Evolutionary conservation across 345 rosid species (phyloP), one percentile per base, ranked within the genome.

Genomic region (Cardamine chenopodiifolia): DNA sequence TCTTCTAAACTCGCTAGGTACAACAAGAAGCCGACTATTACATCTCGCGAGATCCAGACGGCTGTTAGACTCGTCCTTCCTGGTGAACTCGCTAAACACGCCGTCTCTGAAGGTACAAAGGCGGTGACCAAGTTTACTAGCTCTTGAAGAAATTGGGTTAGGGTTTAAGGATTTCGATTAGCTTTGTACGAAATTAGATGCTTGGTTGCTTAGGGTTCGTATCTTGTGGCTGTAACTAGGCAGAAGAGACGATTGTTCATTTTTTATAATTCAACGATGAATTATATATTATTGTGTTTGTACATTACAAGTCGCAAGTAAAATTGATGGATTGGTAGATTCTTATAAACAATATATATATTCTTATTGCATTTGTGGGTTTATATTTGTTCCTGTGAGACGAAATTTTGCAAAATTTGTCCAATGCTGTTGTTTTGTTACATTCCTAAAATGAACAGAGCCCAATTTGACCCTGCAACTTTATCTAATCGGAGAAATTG

Each of bases 61-160:
- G 93, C 90, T 0, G 93, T 88, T 7, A 79, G 90, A 23, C 85
- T 88, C 4, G 93, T 88, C 0, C 82, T 88, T 4, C 93, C 90
- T 2, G 93, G 89, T 17, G 93, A 88, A 67, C 80, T 88, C 2
- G 93, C 93, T 1, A 88, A 88, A 66, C 93, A 88, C 53, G 90
- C 93, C 8, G 90, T 88, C 9, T 88, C 90, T 4, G 93, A 88
- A 74, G 92, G 92, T 1, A 88, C 92, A 3, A 88, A 88, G 87
- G 92, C 92, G 1, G 92, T 88, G 44, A 85, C 88, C 19, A 86
- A 88, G 78, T 88, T 88, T 31, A 88, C 93, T 0, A 86, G 90
- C 55, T 76, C 89, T 66, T 87, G 70, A 78, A 72, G 42, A 18
- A 12, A 10, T 2, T 13, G 0, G 3, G 1, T 64, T 29, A 18